Percentiles rank a stretch among this genome's conserved stretches.
Conservation (phyloP, 768 basidiomycete genomes). For the Hemileccinum rubropunctum region DNA sequence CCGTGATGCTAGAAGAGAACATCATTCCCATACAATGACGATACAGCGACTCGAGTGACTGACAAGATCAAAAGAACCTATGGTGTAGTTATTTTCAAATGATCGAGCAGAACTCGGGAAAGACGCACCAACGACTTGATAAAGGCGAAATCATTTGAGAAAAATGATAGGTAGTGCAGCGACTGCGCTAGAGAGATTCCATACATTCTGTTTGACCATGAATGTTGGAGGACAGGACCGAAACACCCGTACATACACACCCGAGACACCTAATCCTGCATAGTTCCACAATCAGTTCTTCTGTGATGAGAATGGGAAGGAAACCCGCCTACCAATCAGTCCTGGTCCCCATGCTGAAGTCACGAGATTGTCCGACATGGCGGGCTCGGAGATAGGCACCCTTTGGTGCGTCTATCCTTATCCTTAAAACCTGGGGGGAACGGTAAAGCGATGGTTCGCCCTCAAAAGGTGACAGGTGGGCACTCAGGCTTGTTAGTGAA, state of each 20-base stretch:
- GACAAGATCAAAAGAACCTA: slow-evolving; percentile 14
- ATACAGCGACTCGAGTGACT: neutral
- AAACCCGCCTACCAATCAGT: slow-evolving; percentile 6
- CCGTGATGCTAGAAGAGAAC: slow-evolving; percentile 3
- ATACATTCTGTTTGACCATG: slow-evolving; percentile 10
- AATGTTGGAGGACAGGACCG: neutral
- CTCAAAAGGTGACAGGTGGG: no score
- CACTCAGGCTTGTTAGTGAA: no score
- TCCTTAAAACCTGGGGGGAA: neutral
- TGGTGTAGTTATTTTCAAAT: neutral
- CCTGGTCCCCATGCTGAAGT: slow-evolving; percentile 10
- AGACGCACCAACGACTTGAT: slow-evolving; percentile 13
- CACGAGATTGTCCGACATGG: slow-evolving; percentile 6
- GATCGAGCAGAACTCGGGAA: neutral
- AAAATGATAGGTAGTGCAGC: neutral
- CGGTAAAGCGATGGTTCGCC: neutral
- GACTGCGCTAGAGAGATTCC: slow-evolving; percentile 7
- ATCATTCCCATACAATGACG: neutral
- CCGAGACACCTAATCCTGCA: neutral
- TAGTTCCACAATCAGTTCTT: neutral
- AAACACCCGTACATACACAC: neutral
- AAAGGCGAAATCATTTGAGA: slow-evolving; percentile 1
- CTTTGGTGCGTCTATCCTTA: no score
- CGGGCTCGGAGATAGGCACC: no score
- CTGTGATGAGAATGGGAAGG: neutral